Conservation (phyloP, 805 yeast genomes). For the Pichia kluyveri region DNA sequence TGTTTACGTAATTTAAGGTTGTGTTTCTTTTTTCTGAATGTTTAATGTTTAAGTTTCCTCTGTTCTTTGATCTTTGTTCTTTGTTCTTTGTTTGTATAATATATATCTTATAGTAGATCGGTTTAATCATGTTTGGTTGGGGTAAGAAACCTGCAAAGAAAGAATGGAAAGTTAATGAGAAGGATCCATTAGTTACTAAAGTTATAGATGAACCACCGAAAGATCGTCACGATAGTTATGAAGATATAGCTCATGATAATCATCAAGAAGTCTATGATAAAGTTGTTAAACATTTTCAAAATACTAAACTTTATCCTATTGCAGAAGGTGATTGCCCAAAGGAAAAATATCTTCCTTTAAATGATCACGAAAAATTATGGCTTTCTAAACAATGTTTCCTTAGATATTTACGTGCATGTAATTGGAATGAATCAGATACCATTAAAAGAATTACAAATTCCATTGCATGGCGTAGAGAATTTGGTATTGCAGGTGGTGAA, state of each 20-base stretch:
- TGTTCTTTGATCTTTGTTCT: background rate
- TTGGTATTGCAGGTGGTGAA: slow-evolving; percentile 58
- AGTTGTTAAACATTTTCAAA: slow-evolving; percentile 52
- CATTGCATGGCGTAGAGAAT: slow-evolving; percentile 88
- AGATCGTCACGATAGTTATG: slow-evolving; percentile 30
- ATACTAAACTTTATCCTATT: slow-evolving; percentile 39
- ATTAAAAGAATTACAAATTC: slow-evolving; percentile 67
- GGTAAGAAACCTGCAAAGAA: slow-evolving; percentile 17
- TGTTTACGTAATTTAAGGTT: background rate
- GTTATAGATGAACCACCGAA: slow-evolving; percentile 52
- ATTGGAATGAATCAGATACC: slow-evolving; percentile 69
- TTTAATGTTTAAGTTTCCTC: background rate
- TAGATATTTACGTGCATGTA: slow-evolving; percentile 86
- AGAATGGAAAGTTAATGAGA: slow-evolving; percentile 21
- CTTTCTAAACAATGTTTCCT: slow-evolving; percentile 81
- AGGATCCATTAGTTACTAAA: slow-evolving; percentile 13
- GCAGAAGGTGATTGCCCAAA: slow-evolving; percentile 32
- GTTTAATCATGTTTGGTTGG: slow-evolving; percentile 20
- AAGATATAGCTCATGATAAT: slow-evolving; percentile 33
- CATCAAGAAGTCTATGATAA: slow-evolving; percentile 50
- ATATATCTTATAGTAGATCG: background rate
- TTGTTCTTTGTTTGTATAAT: background rate
- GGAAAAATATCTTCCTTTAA: slow-evolving; percentile 29
- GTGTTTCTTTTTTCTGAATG: background rate
- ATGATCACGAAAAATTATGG: slow-evolving; percentile 72